Evolutionary conservation across 345 rosid genomes (phyloP).

Genomic region (Turritis glabra): DNA sequence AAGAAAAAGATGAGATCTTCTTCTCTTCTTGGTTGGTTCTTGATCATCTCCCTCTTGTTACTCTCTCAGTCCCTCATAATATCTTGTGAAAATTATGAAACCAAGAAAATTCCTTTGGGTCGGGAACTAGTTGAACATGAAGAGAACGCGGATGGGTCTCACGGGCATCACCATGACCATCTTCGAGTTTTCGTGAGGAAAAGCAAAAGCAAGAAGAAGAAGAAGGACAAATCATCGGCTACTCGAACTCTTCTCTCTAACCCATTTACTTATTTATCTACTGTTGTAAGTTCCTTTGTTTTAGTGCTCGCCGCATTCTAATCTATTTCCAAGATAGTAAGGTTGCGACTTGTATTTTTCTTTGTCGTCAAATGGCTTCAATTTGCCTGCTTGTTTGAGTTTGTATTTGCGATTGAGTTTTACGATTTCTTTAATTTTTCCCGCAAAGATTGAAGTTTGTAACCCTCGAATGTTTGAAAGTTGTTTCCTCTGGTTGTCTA

Average conservation of each 20-base stretch:
- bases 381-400: constrained; percentile 15
- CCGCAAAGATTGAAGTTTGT: neutral
- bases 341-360: neutral
- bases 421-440: neutral
- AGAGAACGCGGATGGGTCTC: constrained; percentile 7
- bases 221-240: constrained; percentile 35
- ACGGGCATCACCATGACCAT: constrained; percentile 27
- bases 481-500: no score
- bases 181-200: constrained; percentile 33
- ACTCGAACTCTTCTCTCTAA: constrained; percentile 40
- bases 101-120: constrained; percentile 9
- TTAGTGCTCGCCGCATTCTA: constrained; percentile 31
- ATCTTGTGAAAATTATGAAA: neutral
- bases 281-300: constrained; percentile 22
- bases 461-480: neutral
- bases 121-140: constrained; percentile 31
- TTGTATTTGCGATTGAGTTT: neutral
- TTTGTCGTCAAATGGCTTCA: constrained; percentile 11
- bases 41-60: constrained; percentile 31
- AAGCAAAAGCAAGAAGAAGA: constrained; percentile 16
- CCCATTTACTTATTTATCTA: constrained; percentile 28
- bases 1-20: constrained; percentile 19
- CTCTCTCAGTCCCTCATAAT: constrained; percentile 25
- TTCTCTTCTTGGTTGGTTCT: constrained; percentile 33
- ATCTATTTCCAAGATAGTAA: neutral